Evolutionary conservation across 2,329 filamentous ascomycete genomes (phyloP).

Genomic region (Fusarium tupiense): DNA sequence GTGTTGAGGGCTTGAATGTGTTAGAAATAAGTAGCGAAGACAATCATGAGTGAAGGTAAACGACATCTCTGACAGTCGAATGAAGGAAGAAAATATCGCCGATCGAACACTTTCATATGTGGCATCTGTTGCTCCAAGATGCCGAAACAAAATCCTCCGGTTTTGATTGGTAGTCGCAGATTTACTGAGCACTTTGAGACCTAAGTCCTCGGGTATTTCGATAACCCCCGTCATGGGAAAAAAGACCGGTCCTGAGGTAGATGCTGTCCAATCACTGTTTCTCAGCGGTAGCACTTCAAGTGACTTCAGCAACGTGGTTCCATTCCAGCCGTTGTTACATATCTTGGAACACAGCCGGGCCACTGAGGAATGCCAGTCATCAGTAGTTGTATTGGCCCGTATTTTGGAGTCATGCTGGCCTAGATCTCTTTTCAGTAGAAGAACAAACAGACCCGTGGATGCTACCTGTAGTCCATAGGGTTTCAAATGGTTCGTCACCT

Average conservation of each 20-base stretch:
- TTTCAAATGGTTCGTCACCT: neutral
- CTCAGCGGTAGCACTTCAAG: slow-evolving; percentile 19
- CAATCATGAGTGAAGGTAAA: fast-evolving
- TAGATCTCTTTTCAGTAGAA: slow-evolving; percentile 7
- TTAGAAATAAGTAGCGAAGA: slow-evolving; percentile 12
- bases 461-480: neutral
- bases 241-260: neutral
- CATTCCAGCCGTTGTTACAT: neutral
- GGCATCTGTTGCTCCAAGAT: slow-evolving; percentile 11
- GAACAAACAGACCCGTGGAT: fast-evolving
- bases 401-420: neutral
- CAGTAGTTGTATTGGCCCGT: neutral
- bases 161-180: neutral
- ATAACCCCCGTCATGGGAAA: neutral
- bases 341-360: neutral
- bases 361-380: slow-evolving; percentile 14
- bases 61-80: fast-evolving
- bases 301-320: neutral
- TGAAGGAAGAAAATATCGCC: neutral
- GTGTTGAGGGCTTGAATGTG: neutral
- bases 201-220: neutral
- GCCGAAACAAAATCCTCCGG: neutral
- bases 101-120: neutral
- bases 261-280: neutral
- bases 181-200: neutral